Evolutionary conservation across 176 grass and related monocot genomes (phyloP).

Genomic region (Oryza glumipatula): DNA sequence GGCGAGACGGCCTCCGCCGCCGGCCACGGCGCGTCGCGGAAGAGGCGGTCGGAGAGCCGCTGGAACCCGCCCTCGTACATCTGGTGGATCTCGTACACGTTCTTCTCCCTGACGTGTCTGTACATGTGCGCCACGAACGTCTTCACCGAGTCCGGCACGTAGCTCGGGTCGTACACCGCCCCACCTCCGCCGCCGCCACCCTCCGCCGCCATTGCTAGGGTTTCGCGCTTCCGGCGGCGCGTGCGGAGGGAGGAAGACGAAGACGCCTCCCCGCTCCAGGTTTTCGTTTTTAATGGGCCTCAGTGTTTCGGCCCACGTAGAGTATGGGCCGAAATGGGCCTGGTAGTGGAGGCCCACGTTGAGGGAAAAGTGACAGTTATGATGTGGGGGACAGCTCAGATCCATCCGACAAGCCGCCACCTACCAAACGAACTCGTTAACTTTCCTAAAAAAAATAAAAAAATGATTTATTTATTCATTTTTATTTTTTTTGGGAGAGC

Average conservation of each 20-base stretch:
- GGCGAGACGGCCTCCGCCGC: constrained; percentile 73
- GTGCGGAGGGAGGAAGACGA: too few relatives aligned
- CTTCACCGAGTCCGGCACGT: constrained; percentile 95
- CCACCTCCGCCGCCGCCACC: too few relatives aligned
- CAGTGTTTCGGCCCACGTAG: background rate
- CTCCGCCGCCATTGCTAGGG: background rate
- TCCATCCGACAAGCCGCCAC: background rate
- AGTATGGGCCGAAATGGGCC: too few relatives aligned
- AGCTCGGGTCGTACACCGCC: constrained; percentile 78
- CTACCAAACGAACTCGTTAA: background rate
- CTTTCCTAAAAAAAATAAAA: background rate
- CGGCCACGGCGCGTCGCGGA: constrained; percentile 86
- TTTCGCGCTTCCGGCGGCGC: too few relatives aligned
- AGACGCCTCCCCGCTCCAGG: background rate
- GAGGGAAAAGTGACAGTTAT: background rate
- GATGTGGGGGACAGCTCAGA: background rate
- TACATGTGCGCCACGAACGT: constrained; percentile 94
- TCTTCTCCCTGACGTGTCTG: constrained; percentile 98
- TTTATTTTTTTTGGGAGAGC: background rate
- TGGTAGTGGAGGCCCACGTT: too few relatives aligned
- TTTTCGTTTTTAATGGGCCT: background rate
- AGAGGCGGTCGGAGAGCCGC: constrained; percentile 92
- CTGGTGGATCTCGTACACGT: constrained; percentile 99
- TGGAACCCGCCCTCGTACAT: constrained; percentile 99
- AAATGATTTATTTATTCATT: background rate